Evolutionary conservation across 2,329 filamentous ascomycete species (phyloP), one percentile per base, ranked within the genome.

Genomic region (Nemania serpens): DNA sequence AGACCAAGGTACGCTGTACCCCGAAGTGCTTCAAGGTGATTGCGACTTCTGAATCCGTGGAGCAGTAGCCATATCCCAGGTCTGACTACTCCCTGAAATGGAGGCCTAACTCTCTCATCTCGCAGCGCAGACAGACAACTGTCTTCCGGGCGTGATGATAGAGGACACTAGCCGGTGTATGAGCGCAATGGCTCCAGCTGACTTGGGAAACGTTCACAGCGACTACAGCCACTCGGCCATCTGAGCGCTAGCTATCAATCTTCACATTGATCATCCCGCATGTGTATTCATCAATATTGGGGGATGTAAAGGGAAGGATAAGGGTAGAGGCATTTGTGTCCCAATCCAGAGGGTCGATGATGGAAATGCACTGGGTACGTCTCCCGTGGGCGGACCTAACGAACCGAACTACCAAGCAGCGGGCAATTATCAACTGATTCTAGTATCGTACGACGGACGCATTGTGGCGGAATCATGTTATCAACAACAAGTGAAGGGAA

Each of bases 401-500:
- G 51, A 29, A 29, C 25, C 25, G 25, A 29, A 29, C 25, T 29
- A 7, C 4, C 25, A 29, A 29, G 25, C 25, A 29, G 3, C 25
- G 25, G 7, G 7, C 25, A 29, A 29, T 5, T 39, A 12, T 39
- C 11, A 39, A 10, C 36, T 39, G 36, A 39, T 39, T 39, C 18
- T 39, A 17, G 46, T 7, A 55, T 62, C 51, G 36, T 59, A 62
- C 46, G 55, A 59, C 46, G 52, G 55, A 59, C 46, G 52, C 2
- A 11, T 11, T 17, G 39, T 36, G n/a, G 34, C 45, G 18, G 50
- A 12, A 17, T 29, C 29, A 11, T n/a, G 49, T 42, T 5, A 46
- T 15, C 3, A 42, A 25, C 18, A 41, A 18, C 34, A 29, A 50
- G 7, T 11, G 34, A 25, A 34, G 22, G 20, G 33, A n/a, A 49